Conservation (phyloP, 441 rosid species). For the Raphanus hybrid region DNA sequence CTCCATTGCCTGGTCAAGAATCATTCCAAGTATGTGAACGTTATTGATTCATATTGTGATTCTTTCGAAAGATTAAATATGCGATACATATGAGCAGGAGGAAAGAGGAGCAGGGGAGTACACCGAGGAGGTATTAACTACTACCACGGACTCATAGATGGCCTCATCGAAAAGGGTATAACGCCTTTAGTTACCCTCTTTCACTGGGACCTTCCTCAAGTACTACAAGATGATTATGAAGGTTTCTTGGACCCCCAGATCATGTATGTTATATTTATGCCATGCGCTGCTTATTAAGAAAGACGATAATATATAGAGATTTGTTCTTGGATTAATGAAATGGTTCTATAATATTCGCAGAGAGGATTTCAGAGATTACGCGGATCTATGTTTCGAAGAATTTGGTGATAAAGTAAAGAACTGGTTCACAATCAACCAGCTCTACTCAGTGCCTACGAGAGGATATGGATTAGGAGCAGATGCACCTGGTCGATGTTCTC, state of each 20-base stretch:
- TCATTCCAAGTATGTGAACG: conserved; percentile 30
- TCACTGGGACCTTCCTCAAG: conserved; percentile 45
- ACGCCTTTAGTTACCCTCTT: conserved; percentile 38
- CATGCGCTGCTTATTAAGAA: not conserved
- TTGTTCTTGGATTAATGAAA: not conserved
- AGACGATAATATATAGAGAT: not conserved
- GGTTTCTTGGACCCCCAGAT: conserved; percentile 12
- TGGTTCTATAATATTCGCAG: not conserved
- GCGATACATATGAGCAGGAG: no score
- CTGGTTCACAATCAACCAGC: no score
- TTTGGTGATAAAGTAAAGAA: no score
- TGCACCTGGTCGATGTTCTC: no score
- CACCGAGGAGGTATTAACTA: no score
- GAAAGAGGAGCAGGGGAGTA: no score
- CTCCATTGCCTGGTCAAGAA: conserved; percentile 39
- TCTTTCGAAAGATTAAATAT: no score
- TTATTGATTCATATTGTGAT: not conserved
- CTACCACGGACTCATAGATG: conserved; percentile 24
- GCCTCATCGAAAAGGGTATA: not conserved
- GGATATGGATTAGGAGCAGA: no score
- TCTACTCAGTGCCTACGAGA: no score
- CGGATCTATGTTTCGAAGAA: no score
- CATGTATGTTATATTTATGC: conserved; percentile 26
- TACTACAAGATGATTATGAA: conserved; percentile 23
- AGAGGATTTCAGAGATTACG: not conserved